Percentiles rank a stretch among this genome's conserved stretches.
phyloP scores from a whole-genome alignment of 768 basidiomycete genomes.

The Leucosporidium yakuticum region DNA sequence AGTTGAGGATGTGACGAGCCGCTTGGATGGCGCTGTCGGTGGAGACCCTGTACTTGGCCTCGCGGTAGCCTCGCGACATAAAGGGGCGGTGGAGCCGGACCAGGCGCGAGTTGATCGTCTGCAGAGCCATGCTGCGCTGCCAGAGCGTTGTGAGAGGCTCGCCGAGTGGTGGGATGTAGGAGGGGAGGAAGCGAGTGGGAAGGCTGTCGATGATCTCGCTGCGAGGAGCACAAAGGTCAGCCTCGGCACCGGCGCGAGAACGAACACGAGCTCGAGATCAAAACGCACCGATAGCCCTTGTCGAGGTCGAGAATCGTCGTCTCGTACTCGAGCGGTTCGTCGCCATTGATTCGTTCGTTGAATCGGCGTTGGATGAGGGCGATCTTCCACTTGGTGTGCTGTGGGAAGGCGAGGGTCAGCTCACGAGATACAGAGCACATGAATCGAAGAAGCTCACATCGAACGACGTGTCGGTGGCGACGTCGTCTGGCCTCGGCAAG shows the following conservation, averaged over 20 bases:
- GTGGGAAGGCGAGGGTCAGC: neutral
- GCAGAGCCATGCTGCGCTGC: conserved; percentile 5
- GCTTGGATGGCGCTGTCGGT: conserved; percentile 8
- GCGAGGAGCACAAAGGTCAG: neutral
- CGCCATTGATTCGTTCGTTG: conserved; percentile 7
- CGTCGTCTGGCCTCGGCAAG: conserved; percentile 1
- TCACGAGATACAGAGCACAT: neutral
- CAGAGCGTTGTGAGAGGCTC: conserved; percentile 9
- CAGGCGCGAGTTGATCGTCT: conserved; percentile 12
- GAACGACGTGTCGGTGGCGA: conserved; percentile 5
- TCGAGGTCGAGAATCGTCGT: conserved; percentile 4
- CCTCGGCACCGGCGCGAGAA: too few species aligned
- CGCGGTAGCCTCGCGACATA: conserved; percentile 3
- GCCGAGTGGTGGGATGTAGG: conserved; percentile 13
- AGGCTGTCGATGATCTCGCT: conserved; percentile 9
- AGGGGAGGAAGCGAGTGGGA: neutral
- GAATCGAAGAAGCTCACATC: neutral
- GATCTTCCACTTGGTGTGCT: conserved; percentile 8
- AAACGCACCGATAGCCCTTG: conserved; percentile 1
- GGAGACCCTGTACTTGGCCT: neutral
- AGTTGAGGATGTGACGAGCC: neutral
- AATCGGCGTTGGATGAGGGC: conserved; percentile 10
- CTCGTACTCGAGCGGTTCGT: conserved; percentile 3
- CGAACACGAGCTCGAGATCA: too few species aligned
- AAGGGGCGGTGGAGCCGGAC: conserved; percentile 18